Conservation (phyloP, 257 asterid genomes). For the Anisodus tanguticus region DNA sequence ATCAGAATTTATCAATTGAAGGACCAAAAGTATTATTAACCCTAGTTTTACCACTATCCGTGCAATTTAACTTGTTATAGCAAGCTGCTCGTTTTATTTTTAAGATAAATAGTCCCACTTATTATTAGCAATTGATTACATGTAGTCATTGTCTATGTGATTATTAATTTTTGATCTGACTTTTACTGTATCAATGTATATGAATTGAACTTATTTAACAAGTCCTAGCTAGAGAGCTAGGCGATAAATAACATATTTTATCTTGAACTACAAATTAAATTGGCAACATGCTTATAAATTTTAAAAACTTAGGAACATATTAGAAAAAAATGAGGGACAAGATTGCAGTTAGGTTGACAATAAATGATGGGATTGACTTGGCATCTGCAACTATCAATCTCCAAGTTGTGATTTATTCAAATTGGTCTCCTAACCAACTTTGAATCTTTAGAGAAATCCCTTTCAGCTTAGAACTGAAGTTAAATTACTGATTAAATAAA, state of each 20-base stretch:
- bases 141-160: too few relatives aligned
- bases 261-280: background rate
- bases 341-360: slow-evolving; percentile 29
- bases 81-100: too few relatives aligned
- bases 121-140: too few relatives aligned
- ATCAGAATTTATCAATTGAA: too few relatives aligned
- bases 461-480: slow-evolving; percentile 1
- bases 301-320: background rate
- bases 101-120: too few relatives aligned
- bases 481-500: background rate
- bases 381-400: background rate
- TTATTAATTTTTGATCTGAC: too few relatives aligned
- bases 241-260: background rate
- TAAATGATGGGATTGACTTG: slow-evolving; percentile 22
- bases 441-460: slow-evolving; percentile 4
- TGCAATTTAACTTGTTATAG: too few relatives aligned
- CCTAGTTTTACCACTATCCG: too few relatives aligned
- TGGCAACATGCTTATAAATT: background rate
- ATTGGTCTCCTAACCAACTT: slow-evolving; percentile 27
- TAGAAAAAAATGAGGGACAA: background rate
- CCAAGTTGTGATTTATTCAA: slow-evolving; percentile 23
- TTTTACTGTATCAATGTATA: too few relatives aligned
- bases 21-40: too few relatives aligned
- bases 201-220: too few relatives aligned
- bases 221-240: background rate